A percentile compares a stretch with the other conserved stretches of the same genome.
Conservation (phyloP, 495 filamentous ascomycete genomes). For the Amphirosellinia nigrospora region DNA sequence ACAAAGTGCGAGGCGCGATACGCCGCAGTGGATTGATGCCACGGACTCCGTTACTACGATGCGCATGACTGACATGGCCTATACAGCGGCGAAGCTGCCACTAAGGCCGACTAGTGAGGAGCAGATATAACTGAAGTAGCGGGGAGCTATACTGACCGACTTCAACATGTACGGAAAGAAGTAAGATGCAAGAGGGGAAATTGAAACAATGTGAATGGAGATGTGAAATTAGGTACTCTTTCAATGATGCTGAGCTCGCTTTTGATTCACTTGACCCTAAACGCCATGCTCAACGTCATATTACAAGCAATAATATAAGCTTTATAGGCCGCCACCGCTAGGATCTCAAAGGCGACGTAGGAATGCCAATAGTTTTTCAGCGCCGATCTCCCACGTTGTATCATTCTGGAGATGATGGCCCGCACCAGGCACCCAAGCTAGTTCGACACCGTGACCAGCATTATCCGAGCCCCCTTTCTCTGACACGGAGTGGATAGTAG, state of each 20-base stretch:
- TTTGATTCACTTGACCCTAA: too few species aligned
- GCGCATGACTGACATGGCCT: slow-evolving; percentile 60
- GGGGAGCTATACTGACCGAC: not conserved
- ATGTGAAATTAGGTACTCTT: not conserved
- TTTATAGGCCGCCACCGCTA: not conserved
- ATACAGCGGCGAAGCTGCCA: slow-evolving; percentile 54
- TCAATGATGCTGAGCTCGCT: not conserved
- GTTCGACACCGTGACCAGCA: slow-evolving; percentile 32
- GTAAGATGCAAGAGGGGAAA: not conserved
- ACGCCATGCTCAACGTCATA: not conserved
- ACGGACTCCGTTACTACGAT: slow-evolving; percentile 60
- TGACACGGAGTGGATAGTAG: not conserved
- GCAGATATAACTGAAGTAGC: not conserved
- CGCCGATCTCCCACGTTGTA: slow-evolving; percentile 39
- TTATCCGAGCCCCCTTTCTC: slow-evolving; percentile 23
- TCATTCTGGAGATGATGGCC: slow-evolving; percentile 52
- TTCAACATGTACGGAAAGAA: not conserved
- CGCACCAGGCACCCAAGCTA: slow-evolving; percentile 37
- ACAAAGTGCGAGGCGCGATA: slow-evolving; percentile 56
- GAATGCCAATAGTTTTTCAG: slow-evolving; percentile 39
- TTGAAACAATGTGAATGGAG: not conserved
- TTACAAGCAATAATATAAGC: not conserved
- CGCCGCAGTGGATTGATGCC: slow-evolving; percentile 55
- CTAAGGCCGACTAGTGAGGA: slow-evolving; percentile 45
- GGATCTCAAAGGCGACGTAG: slow-evolving; percentile 25